Evolutionary conservation across 2,329 filamentous ascomycete genomes (phyloP), one percentile per base, ranked within the genome.

Genomic region (Phaeosphaeriaceae sp.): DNA sequence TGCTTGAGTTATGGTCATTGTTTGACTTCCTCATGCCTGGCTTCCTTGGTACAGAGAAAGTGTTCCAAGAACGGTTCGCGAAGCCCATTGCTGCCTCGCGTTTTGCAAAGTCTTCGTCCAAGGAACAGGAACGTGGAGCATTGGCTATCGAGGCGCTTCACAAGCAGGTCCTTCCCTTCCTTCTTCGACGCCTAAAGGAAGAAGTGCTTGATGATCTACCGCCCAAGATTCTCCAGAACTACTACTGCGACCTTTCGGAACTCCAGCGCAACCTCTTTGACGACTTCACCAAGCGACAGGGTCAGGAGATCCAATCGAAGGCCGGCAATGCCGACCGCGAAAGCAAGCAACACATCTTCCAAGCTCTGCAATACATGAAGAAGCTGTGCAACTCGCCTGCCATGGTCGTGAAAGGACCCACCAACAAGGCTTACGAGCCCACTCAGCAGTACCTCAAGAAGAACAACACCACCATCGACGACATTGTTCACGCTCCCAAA

Each of bases 21-120:
- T 99, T 99, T 74, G 95, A 99, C 79, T 99, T 99, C 81, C 83
- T 99, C 60, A 99, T 99, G 95, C 95, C 96, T 2, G 96, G 95
- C 1, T 99, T 99, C 82, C 84, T 99, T 7, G 95, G 95, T 31
- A 92, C 90, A 0, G 95, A 99, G 75, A 97, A 96, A 80, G 92
- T 97, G n/a, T 97, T 97, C 80, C 84, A 96, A 65, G 94, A 97
- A 76, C 89, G 93, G 2, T 97, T 97, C 68, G 93, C 93, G 9
- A 97, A 97, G 78, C 93, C 93, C 1, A 97, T 97, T 68, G 92
- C 94, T 1, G 93, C 93, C 3, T 97, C 92, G 72, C 91, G 96
- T 20, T 97, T 93, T 75, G 94, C 92, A 78, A 99, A 98, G 77
- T 96, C 95, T 1, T 98, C 94, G 1, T 97, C 95, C 0, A 98